Base-by-base conservation (phyloP, 2,329 filamentous ascomycete genomes). In the Lomentospora prolificans region DNA sequence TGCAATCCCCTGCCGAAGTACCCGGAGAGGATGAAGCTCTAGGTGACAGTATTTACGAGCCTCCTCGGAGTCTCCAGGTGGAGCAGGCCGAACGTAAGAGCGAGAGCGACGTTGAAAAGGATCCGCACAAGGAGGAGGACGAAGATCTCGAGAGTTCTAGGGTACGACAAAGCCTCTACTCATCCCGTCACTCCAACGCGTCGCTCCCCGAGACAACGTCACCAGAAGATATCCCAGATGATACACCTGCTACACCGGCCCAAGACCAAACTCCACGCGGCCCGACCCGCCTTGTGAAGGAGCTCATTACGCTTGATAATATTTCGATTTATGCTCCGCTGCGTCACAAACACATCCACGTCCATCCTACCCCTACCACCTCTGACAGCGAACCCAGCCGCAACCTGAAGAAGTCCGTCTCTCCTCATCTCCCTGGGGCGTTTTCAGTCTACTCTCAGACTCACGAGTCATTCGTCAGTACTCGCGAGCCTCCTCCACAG, bases 281-380 rank as follows among this genome's bases (percentile, higher is more conserved):
- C 0, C 74, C 77, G 6, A 75, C 78, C 0, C 72, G 76, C n/a
- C 65, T 82, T 12, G 74, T 78, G 10, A 82, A 81, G 63, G 77
- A 81, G 62, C 73, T 82, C 12, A 56, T 82, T 10, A 74, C 69
- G 9, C 69, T 81, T 19, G 66, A 72, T 24, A 73, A 68, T 3
- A 70, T 82, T n/a, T 80, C 78, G 1, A 65, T 82, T 4, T 81
- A 82, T 59, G 62, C 81, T 1, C 80, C 79, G 5, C 76, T 76
- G 1, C 70, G 70, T 5, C 75, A 79, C 60, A 67, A 75, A 8
- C 71, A 76, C 50, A 62, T 75, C 25, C 65, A 74, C 22, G 62
- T 74, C 5, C 61, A 71, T 3, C 51, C 66, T 14, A 58, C 61
- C 5, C 60, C 63, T 1, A 61, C 65, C 0, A 66, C 67, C 25